phyloP scores from a whole-genome alignment of 306 rosid genomes.

The Gynostemma pentaphyllum region DNA sequence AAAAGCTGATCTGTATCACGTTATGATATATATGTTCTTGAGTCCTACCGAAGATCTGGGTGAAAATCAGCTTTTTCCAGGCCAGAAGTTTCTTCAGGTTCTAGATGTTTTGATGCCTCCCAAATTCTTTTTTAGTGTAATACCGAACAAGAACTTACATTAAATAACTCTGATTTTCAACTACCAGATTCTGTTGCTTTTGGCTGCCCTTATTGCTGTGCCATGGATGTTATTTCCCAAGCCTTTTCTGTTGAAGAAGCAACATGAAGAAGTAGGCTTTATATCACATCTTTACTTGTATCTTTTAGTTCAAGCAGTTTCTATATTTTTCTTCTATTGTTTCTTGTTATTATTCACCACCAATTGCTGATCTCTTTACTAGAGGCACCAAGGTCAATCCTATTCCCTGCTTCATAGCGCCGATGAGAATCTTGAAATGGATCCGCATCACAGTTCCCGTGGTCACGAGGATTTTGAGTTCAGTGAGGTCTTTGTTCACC shows the following conservation, averaged over 20 bases:
- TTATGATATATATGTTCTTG: constrained; percentile 82
- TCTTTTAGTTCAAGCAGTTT: background rate
- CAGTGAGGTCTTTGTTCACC: constrained; percentile 72
- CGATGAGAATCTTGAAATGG: constrained; percentile 45
- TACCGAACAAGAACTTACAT: background rate
- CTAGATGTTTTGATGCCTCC: background rate
- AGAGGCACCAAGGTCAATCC: constrained; percentile 69
- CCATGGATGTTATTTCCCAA: constrained; percentile 94
- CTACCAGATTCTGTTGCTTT: constrained; percentile 47
- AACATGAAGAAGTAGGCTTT: constrained; percentile 53
- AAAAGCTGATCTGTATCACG: constrained; percentile 77
- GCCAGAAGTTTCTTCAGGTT: constrained; percentile 70
- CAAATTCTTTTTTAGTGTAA: background rate
- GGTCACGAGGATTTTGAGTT: constrained; percentile 53
- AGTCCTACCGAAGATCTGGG: constrained; percentile 80
- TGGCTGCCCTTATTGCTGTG: constrained; percentile 59
- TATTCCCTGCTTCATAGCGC: constrained; percentile 31
- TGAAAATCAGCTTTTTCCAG: constrained; percentile 71
- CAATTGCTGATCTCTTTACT: constrained; percentile 9
- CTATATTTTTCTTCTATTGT: background rate
- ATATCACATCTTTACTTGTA: background rate
- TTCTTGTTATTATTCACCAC: background rate
- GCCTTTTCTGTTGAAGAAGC: constrained; percentile 73
- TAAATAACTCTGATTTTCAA: background rate
- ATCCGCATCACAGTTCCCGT: constrained; percentile 16